phyloP scores from a whole-genome alignment of 805 yeast species.

The Dipodascus albidus region DNA sequence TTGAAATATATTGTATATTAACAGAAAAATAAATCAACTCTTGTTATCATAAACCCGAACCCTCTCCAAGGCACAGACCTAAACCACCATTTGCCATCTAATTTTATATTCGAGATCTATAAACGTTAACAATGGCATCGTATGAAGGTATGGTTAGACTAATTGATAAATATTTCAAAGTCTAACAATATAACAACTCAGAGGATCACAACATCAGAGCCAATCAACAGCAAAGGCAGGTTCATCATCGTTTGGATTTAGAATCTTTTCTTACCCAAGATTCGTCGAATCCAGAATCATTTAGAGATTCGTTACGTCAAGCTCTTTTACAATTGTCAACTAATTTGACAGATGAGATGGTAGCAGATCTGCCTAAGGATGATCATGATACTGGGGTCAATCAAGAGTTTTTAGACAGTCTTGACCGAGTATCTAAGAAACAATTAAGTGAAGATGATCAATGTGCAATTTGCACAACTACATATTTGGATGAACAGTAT shows the following conservation, averaged over 20 bases:
- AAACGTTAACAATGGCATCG: conserved; percentile 2
- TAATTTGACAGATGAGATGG: background rate
- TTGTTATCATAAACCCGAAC: background rate
- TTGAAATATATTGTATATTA: too few relatives aligned
- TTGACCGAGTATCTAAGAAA: conserved; percentile 55
- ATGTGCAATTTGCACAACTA: conserved; percentile 78
- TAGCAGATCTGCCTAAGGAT: background rate
- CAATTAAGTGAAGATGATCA: conserved; percentile 36
- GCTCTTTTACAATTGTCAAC: background rate
- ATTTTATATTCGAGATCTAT: too few relatives aligned
- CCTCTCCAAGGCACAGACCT: too few relatives aligned
- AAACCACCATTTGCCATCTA: background rate
- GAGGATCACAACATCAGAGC: conserved; percentile 2
- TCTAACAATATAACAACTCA: background rate
- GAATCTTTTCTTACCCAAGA: conserved; percentile 1
- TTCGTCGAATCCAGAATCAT: background rate
- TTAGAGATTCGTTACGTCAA: background rate
- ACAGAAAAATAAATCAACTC: too few relatives aligned
- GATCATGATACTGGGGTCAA: conserved; percentile 39
- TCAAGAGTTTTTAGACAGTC: conserved; percentile 58
- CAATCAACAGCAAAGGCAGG: background rate
- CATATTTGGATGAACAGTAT: conserved; percentile 57
- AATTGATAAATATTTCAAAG: background rate
- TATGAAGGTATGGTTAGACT: background rate
- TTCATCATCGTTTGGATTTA: background rate